Evolutionary conservation across 1,139 yeast genomes (phyloP).

Genomic region (Debaryomycetaceae sp.): DNA sequence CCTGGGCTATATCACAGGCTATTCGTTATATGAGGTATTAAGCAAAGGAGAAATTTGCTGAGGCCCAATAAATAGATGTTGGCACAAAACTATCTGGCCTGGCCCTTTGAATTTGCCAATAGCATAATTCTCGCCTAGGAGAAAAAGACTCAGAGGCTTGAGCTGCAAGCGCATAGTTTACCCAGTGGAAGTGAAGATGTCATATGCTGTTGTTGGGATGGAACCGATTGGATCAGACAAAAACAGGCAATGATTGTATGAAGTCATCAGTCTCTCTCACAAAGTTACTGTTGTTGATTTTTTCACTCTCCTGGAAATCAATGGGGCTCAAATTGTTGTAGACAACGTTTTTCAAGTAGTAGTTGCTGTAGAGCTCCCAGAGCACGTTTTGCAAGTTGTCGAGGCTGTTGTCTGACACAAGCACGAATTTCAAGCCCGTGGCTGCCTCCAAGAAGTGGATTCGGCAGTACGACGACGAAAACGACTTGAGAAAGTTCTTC

Average conservation of each 20-base stretch:
- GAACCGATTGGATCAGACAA: too few relatives aligned
- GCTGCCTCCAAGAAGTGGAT: slow-evolving; percentile 81
- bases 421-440: slow-evolving; percentile 70
- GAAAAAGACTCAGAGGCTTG: background rate
- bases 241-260: slow-evolving; percentile 26
- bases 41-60: too few relatives aligned
- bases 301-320: slow-evolving; percentile 42
- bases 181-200: too few relatives aligned
- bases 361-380: slow-evolving; percentile 62
- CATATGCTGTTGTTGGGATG: too few relatives aligned
- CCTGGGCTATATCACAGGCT: too few relatives aligned
- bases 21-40: too few relatives aligned
- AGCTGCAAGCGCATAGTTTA: background rate
- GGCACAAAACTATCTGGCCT: background rate
- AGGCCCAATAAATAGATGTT: background rate
- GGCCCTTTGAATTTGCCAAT: background rate
- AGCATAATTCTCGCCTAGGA: background rate
- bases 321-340: slow-evolving; percentile 58
- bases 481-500: slow-evolving; percentile 56
- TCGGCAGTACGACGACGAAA: slow-evolving; percentile 69
- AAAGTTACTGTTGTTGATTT: slow-evolving; percentile 44
- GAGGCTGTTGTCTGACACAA: slow-evolving; percentile 65
- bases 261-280: slow-evolving; percentile 43
- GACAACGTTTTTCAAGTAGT: slow-evolving; percentile 67
- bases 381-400: slow-evolving; percentile 61